A percentile compares a stretch with the other conserved stretches of the same genome.
Conservation (phyloP, 148 eudicot genomes). For the Fagopyrum homotropicum region DNA sequence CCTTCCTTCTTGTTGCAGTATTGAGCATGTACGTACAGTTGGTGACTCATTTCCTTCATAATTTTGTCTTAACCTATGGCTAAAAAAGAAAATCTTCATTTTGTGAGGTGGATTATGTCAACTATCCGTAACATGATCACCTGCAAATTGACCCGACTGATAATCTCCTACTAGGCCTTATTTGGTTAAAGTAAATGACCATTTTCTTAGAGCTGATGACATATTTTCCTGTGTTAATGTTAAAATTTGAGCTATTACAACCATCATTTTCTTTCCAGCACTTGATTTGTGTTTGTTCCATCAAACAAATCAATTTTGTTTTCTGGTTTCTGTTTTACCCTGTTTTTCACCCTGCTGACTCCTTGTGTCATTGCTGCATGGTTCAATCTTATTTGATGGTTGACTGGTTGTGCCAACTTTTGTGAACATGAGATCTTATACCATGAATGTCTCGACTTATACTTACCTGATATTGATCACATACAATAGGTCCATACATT, state of each 20-base stretch:
- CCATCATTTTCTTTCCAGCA: not conserved
- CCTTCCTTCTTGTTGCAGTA: conserved; percentile 62
- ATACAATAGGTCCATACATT: too few relatives aligned
- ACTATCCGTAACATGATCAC: not conserved
- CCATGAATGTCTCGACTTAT: too few relatives aligned
- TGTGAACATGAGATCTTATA: too few relatives aligned
- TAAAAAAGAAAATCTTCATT: too few relatives aligned
- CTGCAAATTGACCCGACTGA: not conserved
- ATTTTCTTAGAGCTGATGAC: not conserved
- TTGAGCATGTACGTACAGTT: conserved; percentile 68
- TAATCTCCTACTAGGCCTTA: not conserved
- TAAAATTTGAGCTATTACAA: not conserved
- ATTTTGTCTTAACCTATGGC: too few relatives aligned
- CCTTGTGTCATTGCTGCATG: too few relatives aligned
- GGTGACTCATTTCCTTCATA: not conserved
- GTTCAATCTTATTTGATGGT: too few relatives aligned
- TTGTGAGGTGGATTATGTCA: too few relatives aligned
- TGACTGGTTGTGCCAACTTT: too few relatives aligned
- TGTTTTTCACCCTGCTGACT: too few relatives aligned
- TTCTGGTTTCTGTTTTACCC: too few relatives aligned
- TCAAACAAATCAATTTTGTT: not conserved
- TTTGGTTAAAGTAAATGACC: not conserved
- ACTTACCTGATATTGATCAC: too few relatives aligned
- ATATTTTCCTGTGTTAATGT: not conserved
- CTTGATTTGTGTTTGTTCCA: not conserved